These are phyloP conservation scores for Tetraselmis striata DNA, from an alignment of 139 green algal genomes.

Conservation along the genomic window DNA sequence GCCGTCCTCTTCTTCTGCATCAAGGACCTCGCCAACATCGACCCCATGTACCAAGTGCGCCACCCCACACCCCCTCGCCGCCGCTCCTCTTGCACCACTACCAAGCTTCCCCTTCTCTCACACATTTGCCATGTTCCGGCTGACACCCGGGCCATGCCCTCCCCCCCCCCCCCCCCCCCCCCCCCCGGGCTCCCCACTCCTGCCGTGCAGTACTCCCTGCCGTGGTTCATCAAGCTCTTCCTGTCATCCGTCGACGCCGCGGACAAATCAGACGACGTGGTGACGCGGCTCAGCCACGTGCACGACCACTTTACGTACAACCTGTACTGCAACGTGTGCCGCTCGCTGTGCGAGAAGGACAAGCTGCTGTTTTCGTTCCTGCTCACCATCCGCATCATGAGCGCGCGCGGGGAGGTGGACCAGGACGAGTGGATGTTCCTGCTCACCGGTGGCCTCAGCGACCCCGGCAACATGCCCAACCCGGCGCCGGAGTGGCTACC, in stretches of 20 bases:
- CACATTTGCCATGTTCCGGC: too few species aligned
- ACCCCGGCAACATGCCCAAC: conserved; percentile 35
- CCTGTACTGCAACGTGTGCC: conserved; percentile 57
- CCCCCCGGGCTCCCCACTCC: background rate
- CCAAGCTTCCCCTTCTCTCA: too few species aligned
- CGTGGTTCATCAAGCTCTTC: conserved; percentile 71
- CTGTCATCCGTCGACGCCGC: conserved; percentile 35
- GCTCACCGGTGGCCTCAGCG: conserved; percentile 49
- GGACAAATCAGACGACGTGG: conserved; percentile 27
- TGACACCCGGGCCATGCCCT: too few species aligned
- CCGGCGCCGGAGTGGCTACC: conserved; percentile 58
- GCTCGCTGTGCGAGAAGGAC: conserved; percentile 76
- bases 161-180: background rate
- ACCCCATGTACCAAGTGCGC: conserved; percentile 64
- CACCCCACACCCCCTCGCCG: background rate
- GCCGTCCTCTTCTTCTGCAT: conserved; percentile 78
- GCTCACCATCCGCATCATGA: conserved; percentile 55
- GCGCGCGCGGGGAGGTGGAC: conserved; percentile 43
- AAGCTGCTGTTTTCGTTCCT: conserved; percentile 79
- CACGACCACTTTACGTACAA: conserved; percentile 71
- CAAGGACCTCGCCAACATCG: conserved; percentile 44
- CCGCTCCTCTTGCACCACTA: too few species aligned
- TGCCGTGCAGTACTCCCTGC: conserved; percentile 71
- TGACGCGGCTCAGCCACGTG: conserved; percentile 49
- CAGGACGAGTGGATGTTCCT: conserved; percentile 67